These are phyloP conservation scores for Scolecobasidium constrictum DNA, from an alignment of 2,329 filamentous ascomycete genomes.

Conservation along the genomic window DNA sequence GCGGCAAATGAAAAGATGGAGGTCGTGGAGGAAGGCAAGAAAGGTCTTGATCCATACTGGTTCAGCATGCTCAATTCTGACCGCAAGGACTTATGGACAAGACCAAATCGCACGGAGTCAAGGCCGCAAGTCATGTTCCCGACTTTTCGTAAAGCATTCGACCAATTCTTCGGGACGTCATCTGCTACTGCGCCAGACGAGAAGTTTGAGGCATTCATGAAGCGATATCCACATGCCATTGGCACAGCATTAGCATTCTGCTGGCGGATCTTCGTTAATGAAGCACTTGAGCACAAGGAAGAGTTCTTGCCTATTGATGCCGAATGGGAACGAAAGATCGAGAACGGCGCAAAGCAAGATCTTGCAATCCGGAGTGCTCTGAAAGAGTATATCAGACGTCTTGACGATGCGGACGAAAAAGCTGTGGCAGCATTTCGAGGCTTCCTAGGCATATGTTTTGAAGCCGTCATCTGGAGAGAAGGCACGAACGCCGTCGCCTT, in stretches of 20 bases:
- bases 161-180: conserved; percentile 12
- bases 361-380: conserved; percentile 51
- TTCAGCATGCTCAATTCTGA: conserved; percentile 47
- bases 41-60: conserved; percentile 74
- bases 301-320: conserved; percentile 50
- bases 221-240: conserved; percentile 42
- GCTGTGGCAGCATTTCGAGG: conserved; percentile 17
- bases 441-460: conserved; percentile 32
- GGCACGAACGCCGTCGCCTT: conserved; percentile 40
- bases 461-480: conserved; percentile 28
- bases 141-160: conserved; percentile 2
- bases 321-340: conserved; percentile 76
- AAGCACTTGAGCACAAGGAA: conserved; percentile 38
- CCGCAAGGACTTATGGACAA: conserved; percentile 5
- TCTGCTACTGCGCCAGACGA: conserved; percentile 15
- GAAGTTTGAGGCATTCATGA: conserved; percentile 20
- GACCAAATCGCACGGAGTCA: background rate
- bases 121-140: conserved; percentile 3
- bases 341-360: conserved; percentile 61
- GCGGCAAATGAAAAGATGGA: conserved; percentile 62
- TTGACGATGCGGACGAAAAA: conserved; percentile 14
- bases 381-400: conserved; percentile 36
- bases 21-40: conserved; percentile 78
- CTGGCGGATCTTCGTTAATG: conserved; percentile 47
- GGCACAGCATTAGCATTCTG: conserved; percentile 61